Base-by-base conservation (phyloP, 2,329 filamentous ascomycete genomes). In the Venturiaceae sp. region DNA sequence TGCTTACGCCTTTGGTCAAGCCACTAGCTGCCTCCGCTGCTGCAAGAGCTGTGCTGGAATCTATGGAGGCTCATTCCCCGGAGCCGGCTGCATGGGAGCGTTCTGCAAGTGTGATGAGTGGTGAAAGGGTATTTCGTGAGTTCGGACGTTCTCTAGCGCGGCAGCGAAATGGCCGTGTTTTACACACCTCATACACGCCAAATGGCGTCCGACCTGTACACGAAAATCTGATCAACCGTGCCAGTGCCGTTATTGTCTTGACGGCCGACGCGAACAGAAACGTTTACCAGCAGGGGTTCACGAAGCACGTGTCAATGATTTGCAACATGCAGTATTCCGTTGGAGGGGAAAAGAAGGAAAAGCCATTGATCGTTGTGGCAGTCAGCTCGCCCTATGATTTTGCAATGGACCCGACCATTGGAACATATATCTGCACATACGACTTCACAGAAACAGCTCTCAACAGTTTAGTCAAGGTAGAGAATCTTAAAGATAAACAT, bases 371-470 rank as follows among this genome's bases (percentile, higher is more conserved):
- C 26, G 92, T 96, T 3, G 87, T 96, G 7, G 88, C 92, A 0
- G 92, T 95, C 64, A 96, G 91, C 72, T 96, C 92, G 0, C 92
- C 92, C 0, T 97, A 96, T 71, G 92, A 97, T 70, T 97, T 97
- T 69, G 91, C 90, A 47, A 91, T 92, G 82, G 92, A 97, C 67
- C 87, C 87, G 63, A 85, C 85, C 0, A 92, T 97, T 41, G 88
- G 89, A 5, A 96, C 92, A 1, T 96, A 96, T 66, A 81, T 97
- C 41, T 96, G 92, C 75, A 96, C 92, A 0, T 96, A 95, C 70
- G 92, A 96, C 73, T 96, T 96, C 67, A 96, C 92, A 0, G 92
- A 96, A 66, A 92, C 88, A 7, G 91, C 92, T 19, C 83, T 96
- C 75, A 85, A 87, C 61, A 89, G 91, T 30, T 33, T 59, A 13